Evolutionary conservation across 805 yeast genomes (phyloP).

Genomic region (Teunomyces stri): DNA sequence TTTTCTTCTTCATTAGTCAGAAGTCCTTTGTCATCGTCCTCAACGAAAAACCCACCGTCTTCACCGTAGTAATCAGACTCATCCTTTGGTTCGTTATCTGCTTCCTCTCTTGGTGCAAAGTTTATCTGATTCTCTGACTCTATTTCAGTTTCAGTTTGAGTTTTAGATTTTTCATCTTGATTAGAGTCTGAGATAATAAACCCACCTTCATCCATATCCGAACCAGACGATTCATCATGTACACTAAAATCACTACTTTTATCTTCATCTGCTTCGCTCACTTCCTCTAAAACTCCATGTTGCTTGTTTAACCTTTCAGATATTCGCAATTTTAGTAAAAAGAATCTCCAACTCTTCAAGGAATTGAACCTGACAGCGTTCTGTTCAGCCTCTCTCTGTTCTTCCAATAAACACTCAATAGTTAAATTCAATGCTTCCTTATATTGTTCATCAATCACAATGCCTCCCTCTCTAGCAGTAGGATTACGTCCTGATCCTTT

Average conservation of each 20-base stretch:
- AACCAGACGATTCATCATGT: slow-evolving; percentile 8
- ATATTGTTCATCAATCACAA: slow-evolving; percentile 64
- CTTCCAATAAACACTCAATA: slow-evolving; percentile 46
- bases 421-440: slow-evolving; percentile 59
- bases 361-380: slow-evolving; percentile 48
- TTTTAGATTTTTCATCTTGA: not conserved
- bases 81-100: not conserved
- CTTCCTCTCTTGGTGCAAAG: too few species aligned
- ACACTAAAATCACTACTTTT: slow-evolving; percentile 21
- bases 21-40: slow-evolving; percentile 1
- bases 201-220: slow-evolving; percentile 5
- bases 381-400: slow-evolving; percentile 46
- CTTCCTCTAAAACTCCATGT: slow-evolving; percentile 44
- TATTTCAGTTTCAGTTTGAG: not conserved
- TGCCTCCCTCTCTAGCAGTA: slow-evolving; percentile 69
- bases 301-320: slow-evolving; percentile 42
- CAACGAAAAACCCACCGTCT: slow-evolving; percentile 26
- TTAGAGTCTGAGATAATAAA: not conserved
- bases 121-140: not conserved
- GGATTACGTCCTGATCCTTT: slow-evolving; percentile 32
- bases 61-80: slow-evolving; percentile 4
- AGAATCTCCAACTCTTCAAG: slow-evolving; percentile 51
- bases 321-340: slow-evolving; percentile 50
- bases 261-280: slow-evolving; percentile 7
- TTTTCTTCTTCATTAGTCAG: slow-evolving; percentile 2